Evolutionary conservation across 768 basidiomycete genomes (phyloP).

Genomic region (Brasilioporus rufonigricans): DNA sequence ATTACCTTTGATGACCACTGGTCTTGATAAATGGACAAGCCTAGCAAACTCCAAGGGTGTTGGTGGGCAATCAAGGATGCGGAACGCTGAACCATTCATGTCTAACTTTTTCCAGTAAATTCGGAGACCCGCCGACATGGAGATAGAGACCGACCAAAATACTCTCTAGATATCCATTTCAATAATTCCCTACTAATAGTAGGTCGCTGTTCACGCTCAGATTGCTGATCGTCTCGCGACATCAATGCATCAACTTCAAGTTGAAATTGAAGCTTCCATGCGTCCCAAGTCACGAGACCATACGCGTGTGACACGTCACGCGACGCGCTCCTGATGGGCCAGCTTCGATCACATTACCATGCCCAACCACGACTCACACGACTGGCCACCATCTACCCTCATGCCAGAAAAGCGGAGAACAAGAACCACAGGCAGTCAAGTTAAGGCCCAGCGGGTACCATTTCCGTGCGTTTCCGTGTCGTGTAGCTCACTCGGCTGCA

Average conservation of each 20-base stretch:
- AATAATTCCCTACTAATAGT: conserved; percentile 16
- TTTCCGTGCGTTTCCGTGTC: not conserved
- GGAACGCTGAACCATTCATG: conserved; percentile 54
- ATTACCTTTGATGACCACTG: conserved; percentile 71
- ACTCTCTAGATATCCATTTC: conserved; percentile 40
- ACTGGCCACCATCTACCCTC: not conserved
- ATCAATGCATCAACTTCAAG: no score
- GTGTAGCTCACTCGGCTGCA: conserved; percentile 6
- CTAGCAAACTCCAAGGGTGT: conserved; percentile 67
- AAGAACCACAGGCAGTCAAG: conserved; percentile 11
- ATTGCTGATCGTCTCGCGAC: conserved; percentile 8
- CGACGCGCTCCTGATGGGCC: conserved; percentile 16
- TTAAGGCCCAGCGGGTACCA: conserved; percentile 19
- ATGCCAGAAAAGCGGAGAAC: conserved; percentile 29
- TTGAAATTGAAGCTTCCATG: no score
- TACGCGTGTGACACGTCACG: conserved; percentile 24
- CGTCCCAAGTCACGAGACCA: conserved; percentile 7
- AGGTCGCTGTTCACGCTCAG: conserved; percentile 9
- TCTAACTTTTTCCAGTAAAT: conserved; percentile 36
- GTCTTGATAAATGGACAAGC: conserved; percentile 65
- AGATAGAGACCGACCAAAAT: conserved; percentile 24
- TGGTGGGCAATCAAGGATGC: conserved; percentile 54
- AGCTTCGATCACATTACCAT: not conserved
- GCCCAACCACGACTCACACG: not conserved
- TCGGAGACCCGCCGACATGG: not conserved